Base-by-base conservation (phyloP, 768 basidiomycete species). In the Hypsizygus marmoreus region DNA sequence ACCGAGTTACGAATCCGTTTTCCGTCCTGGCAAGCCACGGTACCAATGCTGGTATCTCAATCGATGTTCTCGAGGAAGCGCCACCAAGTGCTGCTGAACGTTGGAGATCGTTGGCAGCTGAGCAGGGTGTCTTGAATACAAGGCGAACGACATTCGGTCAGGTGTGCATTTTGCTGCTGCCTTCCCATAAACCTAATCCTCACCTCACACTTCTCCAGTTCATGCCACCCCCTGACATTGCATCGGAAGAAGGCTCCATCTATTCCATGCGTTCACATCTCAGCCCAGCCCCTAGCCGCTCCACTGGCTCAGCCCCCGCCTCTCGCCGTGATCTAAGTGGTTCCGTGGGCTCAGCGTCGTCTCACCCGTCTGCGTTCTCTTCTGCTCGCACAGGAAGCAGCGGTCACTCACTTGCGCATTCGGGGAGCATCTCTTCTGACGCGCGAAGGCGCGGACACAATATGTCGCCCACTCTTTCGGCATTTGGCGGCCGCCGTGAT, bases 51-150 rank as follows among this genome's bases (percentile, higher is more conserved):
- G 65, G 51, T 2, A 66, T 82, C 43, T 64, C 73, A 3, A 74
- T 82, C 14, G 84, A 88, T 57, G 58, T 86, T 4, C 66, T 87
- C 12, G 88, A 90, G 49, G 83, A 87, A 25, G 82, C 74, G 17
- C 87, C 88, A 6, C 87, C 88, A 2, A 59, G 59, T 44, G 80
- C 86, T 19, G 73, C 73, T 14, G 78, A 76, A 43, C 69, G 76
- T 4, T 89, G 88, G 88, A 71, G 79, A 47, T 69, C 70, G 9
- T 67, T 88, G 48, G 68, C 81, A 7, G 58, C 72, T 26, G 67
- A 66, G 14, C 45, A 61, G 4, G 62, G 61, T 32, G 58, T 46
- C 46, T 33, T 39, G 55, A 49, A 23, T 41, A 59, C 22, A 59
- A 56, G 38, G 42, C 57, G 45, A 57, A 65, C 77, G 20, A 84